Evolutionary conservation across 371 early-diverging fungal species (phyloP).

Genomic region (Lichtheimia corymbifera): DNA sequence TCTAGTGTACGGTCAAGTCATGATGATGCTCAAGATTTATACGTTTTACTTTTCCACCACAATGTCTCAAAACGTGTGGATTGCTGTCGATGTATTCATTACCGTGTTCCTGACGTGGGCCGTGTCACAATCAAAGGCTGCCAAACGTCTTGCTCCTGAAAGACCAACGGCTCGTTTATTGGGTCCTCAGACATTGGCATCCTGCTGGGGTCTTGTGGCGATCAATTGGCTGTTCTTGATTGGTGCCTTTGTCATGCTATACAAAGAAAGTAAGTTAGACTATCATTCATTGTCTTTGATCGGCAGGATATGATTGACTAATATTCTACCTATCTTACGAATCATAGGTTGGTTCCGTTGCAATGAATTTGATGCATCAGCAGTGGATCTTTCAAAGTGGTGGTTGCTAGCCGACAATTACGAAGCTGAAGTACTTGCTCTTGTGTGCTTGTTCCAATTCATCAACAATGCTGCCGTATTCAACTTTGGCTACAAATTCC

Average conservation of each 20-base stretch:
- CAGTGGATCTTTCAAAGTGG: constrained; percentile 74
- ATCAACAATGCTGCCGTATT: constrained; percentile 72
- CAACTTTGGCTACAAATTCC: constrained; percentile 73
- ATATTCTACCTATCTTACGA: constrained; percentile 27
- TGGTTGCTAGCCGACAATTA: constrained; percentile 84
- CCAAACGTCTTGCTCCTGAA: constrained; percentile 51
- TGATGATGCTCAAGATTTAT: constrained; percentile 68
- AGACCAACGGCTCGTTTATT: constrained; percentile 82
- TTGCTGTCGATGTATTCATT: constrained; percentile 66
- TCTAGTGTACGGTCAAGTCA: constrained; percentile 73
- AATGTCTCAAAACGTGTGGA: constrained; percentile 64
- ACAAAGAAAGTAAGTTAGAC: constrained; percentile 21
- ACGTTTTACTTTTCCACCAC: constrained; percentile 60
- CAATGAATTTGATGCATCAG: constrained; percentile 71
- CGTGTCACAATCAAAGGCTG: constrained; percentile 68
- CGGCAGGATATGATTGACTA: neutral
- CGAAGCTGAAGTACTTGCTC: constrained; percentile 66
- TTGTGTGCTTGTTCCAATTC: constrained; percentile 68
- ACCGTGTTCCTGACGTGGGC: constrained; percentile 70
- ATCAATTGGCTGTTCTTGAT: constrained; percentile 69
- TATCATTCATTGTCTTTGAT: neutral
- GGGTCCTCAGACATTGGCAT: constrained; percentile 70
- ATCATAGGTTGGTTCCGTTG: constrained; percentile 74
- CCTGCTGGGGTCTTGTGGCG: constrained; percentile 67
- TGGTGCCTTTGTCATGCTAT: constrained; percentile 46